Evolutionary conservation across 495 filamentous ascomycete species (phyloP).

Genomic region (Bacidia gigantensis): DNA sequence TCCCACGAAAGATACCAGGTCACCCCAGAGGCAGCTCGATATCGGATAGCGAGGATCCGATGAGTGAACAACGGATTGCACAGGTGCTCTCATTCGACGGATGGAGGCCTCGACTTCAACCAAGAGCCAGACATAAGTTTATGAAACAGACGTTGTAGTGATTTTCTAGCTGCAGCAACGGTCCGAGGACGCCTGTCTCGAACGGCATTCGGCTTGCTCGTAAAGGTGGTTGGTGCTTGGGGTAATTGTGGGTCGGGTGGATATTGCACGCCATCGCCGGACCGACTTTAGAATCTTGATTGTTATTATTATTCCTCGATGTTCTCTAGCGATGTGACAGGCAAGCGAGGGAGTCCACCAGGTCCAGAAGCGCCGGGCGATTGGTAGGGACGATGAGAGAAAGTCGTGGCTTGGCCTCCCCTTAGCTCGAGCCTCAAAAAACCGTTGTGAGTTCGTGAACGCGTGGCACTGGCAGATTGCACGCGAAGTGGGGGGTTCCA

Average conservation of each 20-base stretch:
- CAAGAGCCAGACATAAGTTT: too few relatives aligned
- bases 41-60: not conserved
- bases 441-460: too few relatives aligned
- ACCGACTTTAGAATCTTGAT: not conserved
- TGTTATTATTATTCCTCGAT: not conserved
- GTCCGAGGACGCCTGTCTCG: not conserved
- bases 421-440: not conserved
- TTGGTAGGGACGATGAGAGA: not conserved
- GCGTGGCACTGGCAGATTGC: too few relatives aligned
- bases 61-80: not conserved
- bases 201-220: not conserved
- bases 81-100: not conserved
- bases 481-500: too few relatives aligned
- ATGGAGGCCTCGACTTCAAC: too few relatives aligned
- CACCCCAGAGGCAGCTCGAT: not conserved
- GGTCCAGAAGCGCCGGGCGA: not conserved
- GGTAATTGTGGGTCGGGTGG: not conserved
- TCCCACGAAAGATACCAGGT: not conserved
- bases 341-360: not conserved
- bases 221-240: not conserved
- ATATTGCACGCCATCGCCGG: not conserved
- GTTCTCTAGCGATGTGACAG: not conserved
- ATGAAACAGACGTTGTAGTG: not conserved
- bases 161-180: not conserved
- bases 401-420: not conserved